A percentile compares a stretch with the other conserved stretches of the same genome.
Conservation (phyloP, 2,329 filamentous ascomycete genomes). For the Neurospora crassa region DNA sequence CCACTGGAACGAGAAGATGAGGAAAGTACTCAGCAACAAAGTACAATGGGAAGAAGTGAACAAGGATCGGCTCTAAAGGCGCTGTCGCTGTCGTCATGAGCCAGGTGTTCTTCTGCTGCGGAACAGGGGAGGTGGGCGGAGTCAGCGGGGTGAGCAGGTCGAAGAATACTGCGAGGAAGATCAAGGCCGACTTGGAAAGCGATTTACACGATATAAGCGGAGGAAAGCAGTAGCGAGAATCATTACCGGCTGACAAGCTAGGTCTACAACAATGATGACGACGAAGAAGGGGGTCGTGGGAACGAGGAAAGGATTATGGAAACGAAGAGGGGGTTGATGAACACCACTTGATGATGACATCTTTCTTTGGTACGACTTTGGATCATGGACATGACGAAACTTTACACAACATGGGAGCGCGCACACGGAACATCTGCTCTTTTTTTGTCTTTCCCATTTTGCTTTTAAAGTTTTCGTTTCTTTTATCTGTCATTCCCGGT, state of each 20-base stretch:
- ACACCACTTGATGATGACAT: constrained; percentile 2
- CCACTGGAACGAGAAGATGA: background rate
- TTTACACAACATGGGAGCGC: constrained; percentile 5
- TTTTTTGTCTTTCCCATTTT: background rate
- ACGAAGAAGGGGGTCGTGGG: background rate
- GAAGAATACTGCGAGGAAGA: background rate
- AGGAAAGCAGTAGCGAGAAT: background rate
- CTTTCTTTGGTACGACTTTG: background rate
- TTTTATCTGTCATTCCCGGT: constrained; percentile 5
- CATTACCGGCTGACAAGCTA: background rate
- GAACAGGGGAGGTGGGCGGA: background rate
- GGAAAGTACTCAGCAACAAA: background rate
- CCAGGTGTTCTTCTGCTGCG: background rate
- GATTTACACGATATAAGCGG: background rate
- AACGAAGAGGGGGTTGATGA: constrained; percentile 3
- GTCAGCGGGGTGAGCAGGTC: background rate
- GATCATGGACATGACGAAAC: constrained; percentile 8
- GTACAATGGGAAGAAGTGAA: background rate
- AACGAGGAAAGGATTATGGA: background rate
- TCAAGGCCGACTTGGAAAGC: background rate
- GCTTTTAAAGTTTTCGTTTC: background rate
- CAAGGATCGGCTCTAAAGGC: background rate
- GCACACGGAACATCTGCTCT: background rate
- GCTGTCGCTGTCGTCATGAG: background rate
- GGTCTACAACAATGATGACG: background rate